Evolutionary conservation across 202 grass and related monocot genomes (phyloP).

Genomic region (Elaeis oleifera): DNA sequence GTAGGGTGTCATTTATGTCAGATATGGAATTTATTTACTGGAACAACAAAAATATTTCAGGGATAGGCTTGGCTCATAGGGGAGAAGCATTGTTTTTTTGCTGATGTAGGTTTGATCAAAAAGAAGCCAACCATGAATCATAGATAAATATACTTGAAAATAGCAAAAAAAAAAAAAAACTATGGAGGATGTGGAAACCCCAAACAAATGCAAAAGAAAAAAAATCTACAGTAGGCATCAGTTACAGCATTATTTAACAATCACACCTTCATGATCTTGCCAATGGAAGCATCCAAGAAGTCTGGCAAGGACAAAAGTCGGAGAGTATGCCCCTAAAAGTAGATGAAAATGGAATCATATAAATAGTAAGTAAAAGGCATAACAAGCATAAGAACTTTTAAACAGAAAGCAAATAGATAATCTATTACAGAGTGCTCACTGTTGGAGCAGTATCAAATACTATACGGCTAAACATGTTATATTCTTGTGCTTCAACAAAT

Average conservation of each 20-base stretch:
- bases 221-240: conserved; percentile 1
- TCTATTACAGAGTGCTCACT: conserved; percentile 33
- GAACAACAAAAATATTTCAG: too few species aligned
- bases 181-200: background rate
- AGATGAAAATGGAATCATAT: background rate
- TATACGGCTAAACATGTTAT: conserved; percentile 87
- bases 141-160: too few species aligned
- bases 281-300: conserved; percentile 95
- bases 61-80: too few species aligned
- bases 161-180: background rate
- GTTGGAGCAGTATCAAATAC: conserved; percentile 96
- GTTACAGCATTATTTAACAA: background rate
- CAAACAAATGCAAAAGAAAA: conserved; percentile 8
- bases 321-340: conserved; percentile 81
- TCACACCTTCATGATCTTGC: conserved; percentile 82
- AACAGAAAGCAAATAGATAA: too few species aligned
- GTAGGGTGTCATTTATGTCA: too few species aligned
- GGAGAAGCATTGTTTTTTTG: too few species aligned
- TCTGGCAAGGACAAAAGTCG: conserved; percentile 88
- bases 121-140: too few species aligned
- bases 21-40: too few species aligned
- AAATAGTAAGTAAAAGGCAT: background rate
- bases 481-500: conserved; percentile 88
- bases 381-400: background rate
- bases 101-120: too few species aligned